These are phyloP conservation scores for Tuber melanosporum DNA, from an alignment of 495 filamentous ascomycete genomes.

Conservation along the genomic window DNA sequence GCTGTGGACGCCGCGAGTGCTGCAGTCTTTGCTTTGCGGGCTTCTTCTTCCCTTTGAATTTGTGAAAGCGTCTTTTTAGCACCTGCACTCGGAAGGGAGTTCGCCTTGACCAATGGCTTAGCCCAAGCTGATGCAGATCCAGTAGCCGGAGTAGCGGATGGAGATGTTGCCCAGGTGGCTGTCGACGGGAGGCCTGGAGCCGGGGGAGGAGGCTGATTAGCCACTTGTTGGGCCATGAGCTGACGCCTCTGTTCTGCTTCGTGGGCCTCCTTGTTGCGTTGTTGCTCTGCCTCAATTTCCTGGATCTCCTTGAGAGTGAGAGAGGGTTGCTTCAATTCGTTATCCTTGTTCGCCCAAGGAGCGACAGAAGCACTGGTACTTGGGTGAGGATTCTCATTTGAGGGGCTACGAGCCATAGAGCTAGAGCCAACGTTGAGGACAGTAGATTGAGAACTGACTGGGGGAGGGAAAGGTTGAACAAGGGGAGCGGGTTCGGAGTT, in stretches of 20 bases:
- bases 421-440: conserved; percentile 19
- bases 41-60: conserved; percentile 94
- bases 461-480: conserved; percentile 41
- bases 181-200: conserved; percentile 76
- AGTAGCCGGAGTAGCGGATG: conserved; percentile 47
- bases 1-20: conserved; percentile 54
- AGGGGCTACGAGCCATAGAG: conserved; percentile 38
- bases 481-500: conserved; percentile 30
- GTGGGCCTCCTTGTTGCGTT: conserved; percentile 80
- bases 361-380: conserved; percentile 59
- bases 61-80: conserved; percentile 88
- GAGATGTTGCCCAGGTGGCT: conserved; percentile 88
- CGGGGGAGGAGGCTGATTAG: conserved; percentile 59
- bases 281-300: conserved; percentile 85
- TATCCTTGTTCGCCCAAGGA: conserved; percentile 72
- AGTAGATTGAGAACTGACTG: conserved; percentile 26
- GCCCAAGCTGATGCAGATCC: conserved; percentile 55
- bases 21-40: conserved; percentile 63
- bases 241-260: conserved; percentile 74
- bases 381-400: conserved; percentile 49
- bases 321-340: conserved; percentile 78
- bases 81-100: conserved; percentile 46
- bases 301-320: conserved; percentile 95
- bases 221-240: conserved; percentile 71
- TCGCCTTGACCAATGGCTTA: conserved; percentile 51